phyloP scores from a whole-genome alignment of 306 rosid genomes.

The Pyrus bretschneideri region DNA sequence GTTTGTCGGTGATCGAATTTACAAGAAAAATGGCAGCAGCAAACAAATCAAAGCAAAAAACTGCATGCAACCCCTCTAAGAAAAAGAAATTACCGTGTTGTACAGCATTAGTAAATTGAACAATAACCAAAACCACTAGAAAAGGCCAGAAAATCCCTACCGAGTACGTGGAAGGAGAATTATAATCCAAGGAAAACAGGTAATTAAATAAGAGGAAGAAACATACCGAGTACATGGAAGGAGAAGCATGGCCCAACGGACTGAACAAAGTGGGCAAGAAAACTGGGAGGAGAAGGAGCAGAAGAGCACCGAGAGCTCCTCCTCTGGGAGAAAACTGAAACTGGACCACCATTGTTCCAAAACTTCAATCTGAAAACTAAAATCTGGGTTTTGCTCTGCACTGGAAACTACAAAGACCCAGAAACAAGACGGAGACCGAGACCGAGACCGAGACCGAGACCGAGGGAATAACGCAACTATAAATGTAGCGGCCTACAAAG shows the following conservation, averaged over 20 bases:
- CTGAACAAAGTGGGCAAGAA: constrained; percentile 56
- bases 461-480: not conserved
- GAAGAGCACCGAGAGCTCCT: constrained; percentile 35
- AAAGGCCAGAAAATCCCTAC: not conserved
- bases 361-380: constrained; percentile 26
- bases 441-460: too few relatives aligned
- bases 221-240: constrained; percentile 59
- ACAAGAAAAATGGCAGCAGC: not conserved
- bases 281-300: constrained; percentile 48
- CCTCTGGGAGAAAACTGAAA: constrained; percentile 21
- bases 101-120: not conserved
- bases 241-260: constrained; percentile 51
- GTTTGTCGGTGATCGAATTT: not conserved
- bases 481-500: not conserved
- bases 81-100: not conserved
- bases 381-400: constrained; percentile 1
- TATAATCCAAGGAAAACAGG: not conserved
- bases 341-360: constrained; percentile 28
- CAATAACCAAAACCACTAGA: not conserved
- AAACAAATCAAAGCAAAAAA: not conserved
- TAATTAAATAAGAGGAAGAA: not conserved
- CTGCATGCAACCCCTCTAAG: not conserved
- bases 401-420: constrained; percentile 3
- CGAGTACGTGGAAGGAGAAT: constrained; percentile 32
- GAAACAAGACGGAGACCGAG: not conserved